Evolutionary conservation across 176 grass and related monocot species (phyloP).

Genomic region (Zea luxurians): DNA sequence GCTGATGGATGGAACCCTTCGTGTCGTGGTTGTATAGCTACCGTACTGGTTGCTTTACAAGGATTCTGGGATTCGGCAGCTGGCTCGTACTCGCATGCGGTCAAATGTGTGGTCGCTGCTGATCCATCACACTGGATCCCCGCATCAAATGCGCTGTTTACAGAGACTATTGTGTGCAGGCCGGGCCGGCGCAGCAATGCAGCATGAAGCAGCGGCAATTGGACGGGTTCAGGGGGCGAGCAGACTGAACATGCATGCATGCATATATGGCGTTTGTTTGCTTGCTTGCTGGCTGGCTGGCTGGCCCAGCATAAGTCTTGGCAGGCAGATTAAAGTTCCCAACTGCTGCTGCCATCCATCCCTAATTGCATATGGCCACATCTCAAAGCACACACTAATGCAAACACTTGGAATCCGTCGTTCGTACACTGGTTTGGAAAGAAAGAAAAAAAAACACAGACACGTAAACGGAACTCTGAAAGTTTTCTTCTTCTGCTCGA

Average conservation of each 20-base stretch:
- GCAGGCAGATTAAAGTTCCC: not conserved
- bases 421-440: not conserved
- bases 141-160: slow-evolving; percentile 38
- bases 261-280: not conserved
- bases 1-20: slow-evolving; percentile 55
- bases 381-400: not conserved
- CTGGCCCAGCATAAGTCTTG: not conserved
- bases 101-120: slow-evolving; percentile 12
- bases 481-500: not conserved
- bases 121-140: not conserved
- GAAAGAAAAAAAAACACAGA: not conserved
- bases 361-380: too few species aligned
- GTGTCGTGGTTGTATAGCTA: slow-evolving; percentile 10
- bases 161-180: slow-evolving; percentile 6
- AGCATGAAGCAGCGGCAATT: not conserved
- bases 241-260: slow-evolving; percentile 9
- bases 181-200: not conserved
- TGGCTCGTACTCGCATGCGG: slow-evolving; percentile 31
- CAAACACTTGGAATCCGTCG: not conserved
- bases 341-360: not conserved
- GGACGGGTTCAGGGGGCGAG: not conserved
- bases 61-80: slow-evolving; percentile 5
- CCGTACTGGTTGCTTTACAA: not conserved
- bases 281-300: not conserved
- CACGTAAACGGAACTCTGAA: not conserved